phyloP scores from a whole-genome alignment of 768 basidiomycete species.

The Cyclocybe aegerita region DNA sequence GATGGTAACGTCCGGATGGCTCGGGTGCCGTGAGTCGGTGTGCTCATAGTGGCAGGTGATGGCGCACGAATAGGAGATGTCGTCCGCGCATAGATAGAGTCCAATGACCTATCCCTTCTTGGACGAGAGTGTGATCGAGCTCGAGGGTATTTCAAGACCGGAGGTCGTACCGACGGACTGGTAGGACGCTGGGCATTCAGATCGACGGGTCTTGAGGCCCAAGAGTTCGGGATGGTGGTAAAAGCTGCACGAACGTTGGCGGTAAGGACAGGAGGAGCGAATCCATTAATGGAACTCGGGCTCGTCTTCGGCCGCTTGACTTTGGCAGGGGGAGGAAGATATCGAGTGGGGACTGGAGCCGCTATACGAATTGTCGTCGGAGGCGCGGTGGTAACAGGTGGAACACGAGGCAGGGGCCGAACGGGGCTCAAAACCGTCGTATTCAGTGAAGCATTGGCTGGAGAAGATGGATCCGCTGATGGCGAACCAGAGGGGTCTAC shows the following conservation, averaged over 20 bases:
- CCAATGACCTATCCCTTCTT: constrained; percentile 19
- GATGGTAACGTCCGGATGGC: constrained; percentile 2
- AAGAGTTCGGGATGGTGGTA: constrained; percentile 17
- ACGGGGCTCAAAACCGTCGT: constrained; percentile 8
- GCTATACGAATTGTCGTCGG: constrained; percentile 1
- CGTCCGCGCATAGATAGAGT: constrained; percentile 11
- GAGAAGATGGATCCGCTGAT: neutral
- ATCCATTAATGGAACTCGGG: constrained; percentile 16
- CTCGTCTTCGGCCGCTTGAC: constrained; percentile 25
- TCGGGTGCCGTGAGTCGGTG: neutral
- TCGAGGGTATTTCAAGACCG: constrained; percentile 8
- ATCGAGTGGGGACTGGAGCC: constrained; percentile 1
- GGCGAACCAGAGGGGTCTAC: constrained; percentile 14
- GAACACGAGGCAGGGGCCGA: constrained; percentile 24
- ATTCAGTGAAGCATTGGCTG: constrained; percentile 7
- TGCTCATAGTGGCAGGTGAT: neutral
- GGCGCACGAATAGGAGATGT: neutral
- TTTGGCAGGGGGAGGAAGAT: constrained; percentile 6
- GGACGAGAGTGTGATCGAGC: constrained; percentile 23
- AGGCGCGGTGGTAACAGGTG: constrained; percentile 11
- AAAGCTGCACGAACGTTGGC: constrained; percentile 6
- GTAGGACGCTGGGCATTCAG: constrained; percentile 17
- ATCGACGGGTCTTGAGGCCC: constrained; percentile 25
- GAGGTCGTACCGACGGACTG: constrained; percentile 2
- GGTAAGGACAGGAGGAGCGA: neutral